phyloP scores from a whole-genome alignment of 768 basidiomycete genomes.

The Tricholoma saponaceum region DNA sequence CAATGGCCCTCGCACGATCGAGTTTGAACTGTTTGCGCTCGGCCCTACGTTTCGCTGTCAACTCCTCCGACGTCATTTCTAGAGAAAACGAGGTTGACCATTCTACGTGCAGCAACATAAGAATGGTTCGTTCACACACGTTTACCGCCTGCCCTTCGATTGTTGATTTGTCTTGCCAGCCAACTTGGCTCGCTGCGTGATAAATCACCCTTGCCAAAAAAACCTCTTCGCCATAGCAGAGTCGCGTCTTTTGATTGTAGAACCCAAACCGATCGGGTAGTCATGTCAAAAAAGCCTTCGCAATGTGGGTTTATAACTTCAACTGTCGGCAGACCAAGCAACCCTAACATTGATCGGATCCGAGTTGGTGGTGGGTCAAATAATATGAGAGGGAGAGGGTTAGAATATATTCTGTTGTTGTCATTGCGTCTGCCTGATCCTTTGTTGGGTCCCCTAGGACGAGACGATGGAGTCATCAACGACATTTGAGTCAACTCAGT shows the following conservation, averaged over 20 bases:
- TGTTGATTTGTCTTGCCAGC: conserved; percentile 76
- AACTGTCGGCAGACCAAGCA: conserved; percentile 57
- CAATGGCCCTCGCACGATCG: conserved; percentile 86
- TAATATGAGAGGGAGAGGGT: conserved; percentile 65
- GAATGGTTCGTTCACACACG: conserved; percentile 37
- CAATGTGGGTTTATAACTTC: conserved; percentile 68
- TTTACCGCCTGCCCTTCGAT: conserved; percentile 50
- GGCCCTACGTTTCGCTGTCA: conserved; percentile 81
- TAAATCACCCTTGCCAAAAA: conserved; percentile 96
- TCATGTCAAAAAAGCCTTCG: conserved; percentile 70
- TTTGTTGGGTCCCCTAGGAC: conserved; percentile 41
- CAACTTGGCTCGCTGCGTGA: conserved; percentile 95
- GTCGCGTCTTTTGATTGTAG: conserved; percentile 55
- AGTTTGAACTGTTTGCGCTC: conserved; percentile 92
- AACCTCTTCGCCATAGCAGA: conserved; percentile 83
- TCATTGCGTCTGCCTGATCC: conserved; percentile 52
- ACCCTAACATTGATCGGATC: conserved; percentile 42
- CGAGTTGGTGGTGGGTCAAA: conserved; percentile 37
- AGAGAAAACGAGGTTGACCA: background rate
- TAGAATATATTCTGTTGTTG: conserved; percentile 63
- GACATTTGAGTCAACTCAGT: conserved; percentile 5
- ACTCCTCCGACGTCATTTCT: conserved; percentile 87
- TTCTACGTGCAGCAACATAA: background rate
- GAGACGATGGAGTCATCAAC: conserved; percentile 28
- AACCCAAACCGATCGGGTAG: conserved; percentile 89